These are phyloP conservation scores for Lathyrus sativus DNA, from an alignment of 306 rosid genomes.

Conservation along the genomic window DNA sequence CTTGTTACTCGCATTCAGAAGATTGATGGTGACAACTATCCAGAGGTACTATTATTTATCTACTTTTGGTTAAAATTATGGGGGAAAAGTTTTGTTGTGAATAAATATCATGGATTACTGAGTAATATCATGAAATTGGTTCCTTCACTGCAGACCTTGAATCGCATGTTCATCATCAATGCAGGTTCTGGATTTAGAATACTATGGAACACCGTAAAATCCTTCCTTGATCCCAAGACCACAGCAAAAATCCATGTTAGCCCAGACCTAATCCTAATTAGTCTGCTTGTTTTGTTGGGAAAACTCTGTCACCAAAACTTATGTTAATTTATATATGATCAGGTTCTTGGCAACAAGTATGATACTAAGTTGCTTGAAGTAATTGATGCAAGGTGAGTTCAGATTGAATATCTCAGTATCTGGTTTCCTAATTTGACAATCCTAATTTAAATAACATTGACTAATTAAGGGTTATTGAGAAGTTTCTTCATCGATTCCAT, in stretches of 20 bases:
- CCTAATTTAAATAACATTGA: too few relatives aligned
- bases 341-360: conserved; percentile 92
- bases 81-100: background rate
- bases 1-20: conserved; percentile 73
- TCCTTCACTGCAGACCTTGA: conserved; percentile 76
- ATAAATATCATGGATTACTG: conserved; percentile 12
- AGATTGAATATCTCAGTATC: conserved; percentile 4
- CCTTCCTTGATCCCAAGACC: conserved; percentile 95
- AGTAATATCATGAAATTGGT: conserved; percentile 44
- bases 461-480: too few relatives aligned
- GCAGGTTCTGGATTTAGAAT: conserved; percentile 97
- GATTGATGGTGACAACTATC: conserved; percentile 85
- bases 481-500: background rate
- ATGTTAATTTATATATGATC: conserved; percentile 32
- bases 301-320: conserved; percentile 32
- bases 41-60: conserved; percentile 61
- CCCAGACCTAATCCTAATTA: conserved; percentile 26
- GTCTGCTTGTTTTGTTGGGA: conserved; percentile 29
- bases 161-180: conserved; percentile 96
- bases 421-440: background rate
- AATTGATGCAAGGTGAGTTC: conserved; percentile 79
- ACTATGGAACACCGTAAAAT: conserved; percentile 88
- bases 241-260: conserved; percentile 83
- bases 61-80: conserved; percentile 17
- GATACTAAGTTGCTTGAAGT: conserved; percentile 85